Base-by-base conservation (phyloP, 1,284 basidiomycete genomes). In the Testicularia cyperi region DNA sequence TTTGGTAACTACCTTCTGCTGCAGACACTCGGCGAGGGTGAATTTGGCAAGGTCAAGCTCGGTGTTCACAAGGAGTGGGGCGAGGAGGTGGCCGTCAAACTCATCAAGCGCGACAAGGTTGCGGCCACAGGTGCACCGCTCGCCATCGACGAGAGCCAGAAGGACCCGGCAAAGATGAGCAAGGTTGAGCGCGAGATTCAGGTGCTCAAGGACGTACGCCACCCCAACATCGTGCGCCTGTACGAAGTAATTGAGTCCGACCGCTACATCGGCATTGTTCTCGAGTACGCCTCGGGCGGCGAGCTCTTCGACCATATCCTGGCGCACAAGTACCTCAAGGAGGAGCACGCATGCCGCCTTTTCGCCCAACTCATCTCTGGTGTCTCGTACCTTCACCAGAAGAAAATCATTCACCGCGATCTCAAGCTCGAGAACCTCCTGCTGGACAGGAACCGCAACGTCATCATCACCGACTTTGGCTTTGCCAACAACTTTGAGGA, bases 181-280 rank as follows among this genome's bases (percentile, higher is more conserved):
- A 98, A 99, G 79, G 92, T 98, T 23, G 90, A 95, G 77, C 83
- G 95, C 47, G 95, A 99, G 80, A 98, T 99, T 65, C 90, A 95
- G 71, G 92, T 99, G 15, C 81, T 99, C 45, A 85, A 88, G 80
- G 86, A 85, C 49, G 83, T 98, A 51, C 90, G 92, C 74, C 95
- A 99, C 68, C 95, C 95, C 2, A 97, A 98, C 78, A 98, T 99
- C 77, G 95, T 98, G 22, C 86, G 92, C 23, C 82, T 98, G 43
- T 95, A 95, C 83, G 95, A 99, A 77, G 92, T 97, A 28, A 96
- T 99, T 68, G 92, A 98, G 79, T 97, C 95, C 2, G 94, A 97
- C 81, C 96, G 96, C 79, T 98, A 97, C 80, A 97, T 99, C 68
- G 95, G 95, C 29, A 99, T 99, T 77, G 95, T 99, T 62, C 84